Conservation (phyloP, 1,284 basidiomycete species). For the Papiliotrema laurentii region DNA sequence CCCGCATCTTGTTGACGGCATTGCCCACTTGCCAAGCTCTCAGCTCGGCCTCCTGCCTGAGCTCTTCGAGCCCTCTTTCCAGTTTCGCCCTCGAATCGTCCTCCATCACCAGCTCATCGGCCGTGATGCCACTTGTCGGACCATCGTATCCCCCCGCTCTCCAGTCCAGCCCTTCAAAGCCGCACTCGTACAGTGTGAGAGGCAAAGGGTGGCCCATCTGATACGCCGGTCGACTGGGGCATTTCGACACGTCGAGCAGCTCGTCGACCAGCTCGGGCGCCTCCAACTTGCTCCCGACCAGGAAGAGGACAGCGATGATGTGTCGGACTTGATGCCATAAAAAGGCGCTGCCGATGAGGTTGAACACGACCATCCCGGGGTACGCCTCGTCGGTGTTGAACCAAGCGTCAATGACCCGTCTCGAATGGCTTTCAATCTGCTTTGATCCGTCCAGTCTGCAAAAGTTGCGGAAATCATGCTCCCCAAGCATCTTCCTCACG, state of each 20-base stretch:
- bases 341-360: conserved; percentile 84
- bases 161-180: conserved; percentile 70
- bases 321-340: conserved; percentile 97
- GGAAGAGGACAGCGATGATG: conserved; percentile 88
- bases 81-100: conserved; percentile 22
- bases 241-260: conserved; percentile 60
- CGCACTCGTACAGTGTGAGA: conserved; percentile 88
- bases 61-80: conserved; percentile 31
- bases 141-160: conserved; percentile 57
- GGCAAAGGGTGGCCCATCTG: conserved; percentile 90
- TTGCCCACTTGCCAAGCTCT: conserved; percentile 60
- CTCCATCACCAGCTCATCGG: conserved; percentile 13
- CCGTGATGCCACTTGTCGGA: conserved; percentile 12
- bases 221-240: conserved; percentile 78
- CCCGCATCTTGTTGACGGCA: conserved; percentile 22
- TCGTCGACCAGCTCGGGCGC: conserved; percentile 64
- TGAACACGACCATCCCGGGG: conserved; percentile 60
- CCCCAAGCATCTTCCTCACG: conserved; percentile 68
- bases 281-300: conserved; percentile 81
- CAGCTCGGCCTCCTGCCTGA: conserved; percentile 43
- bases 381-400: conserved; percentile 26
- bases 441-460: conserved; percentile 94
- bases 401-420: conserved; percentile 36
- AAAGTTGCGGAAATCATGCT: conserved; percentile 94
- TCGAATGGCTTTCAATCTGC: conserved; percentile 66